A percentile compares a stretch with the other conserved stretches of the same genome.
These are phyloP conservation scores for Botrytis medusae DNA, from an alignment of 2,329 filamentous ascomycete genomes.

Conservation along the genomic window DNA sequence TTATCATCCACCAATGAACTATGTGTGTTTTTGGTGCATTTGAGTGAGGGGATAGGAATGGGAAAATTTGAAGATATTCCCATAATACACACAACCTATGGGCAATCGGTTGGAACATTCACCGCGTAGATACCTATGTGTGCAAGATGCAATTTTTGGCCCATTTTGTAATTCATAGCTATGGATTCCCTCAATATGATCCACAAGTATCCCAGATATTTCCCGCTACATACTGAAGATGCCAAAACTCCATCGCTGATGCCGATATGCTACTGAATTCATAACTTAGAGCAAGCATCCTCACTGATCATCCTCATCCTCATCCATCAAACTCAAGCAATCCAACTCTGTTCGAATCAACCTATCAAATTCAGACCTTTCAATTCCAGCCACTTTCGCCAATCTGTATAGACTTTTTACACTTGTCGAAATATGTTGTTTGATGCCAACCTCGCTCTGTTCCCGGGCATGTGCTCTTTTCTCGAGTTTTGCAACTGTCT, in stretches of 20 bases:
- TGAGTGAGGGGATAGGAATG: neutral
- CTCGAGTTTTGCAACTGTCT: constrained; percentile 58
- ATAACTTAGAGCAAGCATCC: neutral
- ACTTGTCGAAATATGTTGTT: constrained; percentile 75
- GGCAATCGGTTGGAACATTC: neutral
- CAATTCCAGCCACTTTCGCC: constrained; percentile 69
- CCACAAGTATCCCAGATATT: neutral
- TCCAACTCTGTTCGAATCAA: constrained; percentile 72
- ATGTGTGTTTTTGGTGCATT: neutral
- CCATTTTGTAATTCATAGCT: neutral
- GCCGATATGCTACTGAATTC: neutral
- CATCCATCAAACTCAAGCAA: constrained; percentile 66
- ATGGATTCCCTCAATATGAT: neutral
- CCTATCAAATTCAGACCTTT: constrained; percentile 71
- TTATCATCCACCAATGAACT: neutral
- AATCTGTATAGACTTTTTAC: constrained; percentile 75
- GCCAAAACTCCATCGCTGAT: constrained; percentile 5
- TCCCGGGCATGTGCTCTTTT: constrained; percentile 52
- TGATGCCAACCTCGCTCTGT: constrained; percentile 70
- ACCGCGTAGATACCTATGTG: neutral
- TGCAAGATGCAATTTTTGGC: neutral
- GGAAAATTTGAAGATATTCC: neutral
- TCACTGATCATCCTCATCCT: constrained; percentile 39
- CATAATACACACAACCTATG: neutral
- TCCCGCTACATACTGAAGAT: neutral